Base-by-base conservation (phyloP, 2,329 filamentous ascomycete genomes). In the Aspergillus tubingensis region DNA sequence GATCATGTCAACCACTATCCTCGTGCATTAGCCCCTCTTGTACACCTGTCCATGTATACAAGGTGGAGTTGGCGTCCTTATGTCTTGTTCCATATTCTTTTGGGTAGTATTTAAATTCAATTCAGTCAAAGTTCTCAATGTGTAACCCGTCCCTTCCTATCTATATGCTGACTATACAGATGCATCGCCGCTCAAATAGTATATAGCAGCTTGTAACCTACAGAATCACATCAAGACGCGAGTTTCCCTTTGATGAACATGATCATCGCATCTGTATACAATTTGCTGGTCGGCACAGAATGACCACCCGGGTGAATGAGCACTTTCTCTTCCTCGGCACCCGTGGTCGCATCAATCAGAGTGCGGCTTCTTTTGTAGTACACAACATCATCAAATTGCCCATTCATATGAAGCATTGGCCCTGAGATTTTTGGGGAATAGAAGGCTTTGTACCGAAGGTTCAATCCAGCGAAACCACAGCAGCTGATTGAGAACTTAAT, bases 321-420 rank as follows among this genome's bases (percentile, higher is more conserved):
- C 39, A 43, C 39, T 19, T 43, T 43, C 5, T 43, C n/a, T 43
- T 43, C n/a, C 39, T 17, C 39, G 3, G 15, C 4, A 43, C 39
- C 39, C 2, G 39, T 19, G 17, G 39, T 43, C 39, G 39, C 39
- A 43, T 43, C 39, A 19, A 43, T 43, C 39, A 43, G 39, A 43
- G 15, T 17, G 39, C 39, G 39, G 4, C 39, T 43, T 19, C 39
- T 43, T 43, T 43, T 43, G 39, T 17, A 3, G 39, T 43, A 43
- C 39, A 43, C 39, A 10, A 17, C 17, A 17, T 43, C 39, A 43
- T 43, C 39, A 3, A 43, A 43, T 19, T 43, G 39, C 3, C 39
- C 39, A 43, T 43, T 43, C 5, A 43, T n/a, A 43, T 43, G 39
- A 19, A 43, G 39, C 39, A 43, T 43, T 10, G 39, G 39, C 39